Evolutionary conservation across 2,329 filamentous ascomycete genomes (phyloP).

Genomic region (Apiospora kogelbergensis): DNA sequence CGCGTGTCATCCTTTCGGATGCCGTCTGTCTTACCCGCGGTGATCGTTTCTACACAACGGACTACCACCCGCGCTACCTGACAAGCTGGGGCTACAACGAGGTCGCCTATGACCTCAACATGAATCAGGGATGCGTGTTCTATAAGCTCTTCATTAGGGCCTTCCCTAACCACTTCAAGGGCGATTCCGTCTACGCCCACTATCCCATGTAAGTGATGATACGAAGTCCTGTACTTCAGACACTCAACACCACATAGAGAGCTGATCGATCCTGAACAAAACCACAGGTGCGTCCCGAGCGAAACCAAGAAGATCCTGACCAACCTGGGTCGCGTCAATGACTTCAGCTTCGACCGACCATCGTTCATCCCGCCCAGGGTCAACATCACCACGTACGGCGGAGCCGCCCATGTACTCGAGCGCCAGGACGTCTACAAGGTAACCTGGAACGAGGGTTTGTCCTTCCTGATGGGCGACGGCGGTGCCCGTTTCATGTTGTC

Average conservation of each 20-base stretch:
- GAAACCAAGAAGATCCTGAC: constrained; percentile 73
- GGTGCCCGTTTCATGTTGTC: constrained; percentile 58
- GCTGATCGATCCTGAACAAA: constrained; percentile 3
- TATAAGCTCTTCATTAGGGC: constrained; percentile 81
- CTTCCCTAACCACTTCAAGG: constrained; percentile 77
- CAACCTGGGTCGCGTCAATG: constrained; percentile 62
- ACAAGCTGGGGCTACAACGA: constrained; percentile 77
- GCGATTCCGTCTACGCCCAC: constrained; percentile 79
- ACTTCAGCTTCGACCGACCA: constrained; percentile 71
- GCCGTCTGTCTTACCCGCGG: constrained; percentile 62
- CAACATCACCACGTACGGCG: constrained; percentile 60
- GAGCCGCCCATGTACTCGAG: constrained; percentile 61
- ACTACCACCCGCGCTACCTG: constrained; percentile 59
- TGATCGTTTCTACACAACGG: constrained; percentile 64
- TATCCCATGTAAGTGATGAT: constrained; percentile 59
- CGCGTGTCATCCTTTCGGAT: constrained; percentile 60
- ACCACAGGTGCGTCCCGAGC: constrained; percentile 49
- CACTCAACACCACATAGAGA: too few relatives aligned
- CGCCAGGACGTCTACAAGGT: constrained; percentile 62
- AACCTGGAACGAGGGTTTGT: constrained; percentile 63
- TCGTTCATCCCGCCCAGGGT: constrained; percentile 48
- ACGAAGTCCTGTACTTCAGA: background rate
- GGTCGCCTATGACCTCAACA: constrained; percentile 67
- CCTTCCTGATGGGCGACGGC: constrained; percentile 58
- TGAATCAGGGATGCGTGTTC: constrained; percentile 81